Percentiles rank a stretch among this genome's conserved stretches.
These are phyloP conservation scores for Colletotrichum orbiculare DNA, from an alignment of 2,329 filamentous ascomycete species.

Conservation along the genomic window DNA sequence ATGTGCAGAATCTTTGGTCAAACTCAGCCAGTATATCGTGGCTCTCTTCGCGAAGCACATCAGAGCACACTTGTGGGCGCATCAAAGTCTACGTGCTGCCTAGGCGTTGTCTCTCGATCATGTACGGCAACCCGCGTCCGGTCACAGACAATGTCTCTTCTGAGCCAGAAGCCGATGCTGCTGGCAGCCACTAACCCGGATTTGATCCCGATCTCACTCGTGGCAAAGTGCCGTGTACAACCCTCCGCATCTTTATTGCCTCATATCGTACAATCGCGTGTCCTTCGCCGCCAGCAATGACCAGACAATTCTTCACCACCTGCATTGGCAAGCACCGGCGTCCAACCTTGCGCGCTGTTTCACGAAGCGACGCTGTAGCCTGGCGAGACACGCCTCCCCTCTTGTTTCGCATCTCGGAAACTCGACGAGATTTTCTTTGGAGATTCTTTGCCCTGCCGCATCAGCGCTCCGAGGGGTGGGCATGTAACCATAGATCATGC, in stretches of 20 bases:
- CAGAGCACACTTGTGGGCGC: too few relatives aligned
- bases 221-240: slow-evolving; percentile 10
- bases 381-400: neutral
- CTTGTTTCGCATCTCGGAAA: slow-evolving; percentile 11
- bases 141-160: neutral
- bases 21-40: too few relatives aligned
- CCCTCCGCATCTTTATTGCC: neutral
- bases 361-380: slow-evolving; percentile 14
- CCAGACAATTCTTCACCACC: neutral
- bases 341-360: neutral
- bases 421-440: neutral
- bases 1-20: too few relatives aligned
- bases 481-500: slow-evolving; percentile 30
- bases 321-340: slow-evolving; percentile 1
- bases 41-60: too few relatives aligned
- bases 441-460: neutral
- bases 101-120: neutral
- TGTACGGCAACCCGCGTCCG: slow-evolving; percentile 1
- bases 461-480: slow-evolving; percentile 5
- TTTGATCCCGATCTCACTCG: slow-evolving; percentile 2
- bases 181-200: slow-evolving; percentile 4
- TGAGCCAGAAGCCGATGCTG: neutral
- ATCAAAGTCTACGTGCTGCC: neutral
- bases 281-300: neutral
- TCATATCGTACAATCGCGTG: slow-evolving; percentile 20